These are phyloP conservation scores for Pichia membranifaciens DNA, from an alignment of 805 yeast species.

Conservation along the genomic window DNA sequence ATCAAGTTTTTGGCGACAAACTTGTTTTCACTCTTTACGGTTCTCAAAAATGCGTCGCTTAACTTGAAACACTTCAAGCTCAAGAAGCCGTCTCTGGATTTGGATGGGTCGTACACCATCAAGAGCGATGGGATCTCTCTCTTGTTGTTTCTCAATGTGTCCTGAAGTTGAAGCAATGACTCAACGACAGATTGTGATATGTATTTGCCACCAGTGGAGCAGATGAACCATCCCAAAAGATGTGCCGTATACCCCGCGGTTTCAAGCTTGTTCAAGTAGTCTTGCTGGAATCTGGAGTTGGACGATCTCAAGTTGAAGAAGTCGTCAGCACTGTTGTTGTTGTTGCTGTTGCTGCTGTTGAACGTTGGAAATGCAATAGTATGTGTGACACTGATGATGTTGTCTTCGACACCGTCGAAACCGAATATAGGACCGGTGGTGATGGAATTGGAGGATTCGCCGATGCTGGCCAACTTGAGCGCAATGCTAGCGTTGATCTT, in stretches of 20 bases:
- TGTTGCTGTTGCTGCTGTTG: conserved; percentile 15
- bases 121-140: conserved; percentile 42
- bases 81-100: conserved; percentile 55
- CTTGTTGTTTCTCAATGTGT: conserved; percentile 20
- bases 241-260: conserved; percentile 62
- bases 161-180: conserved; percentile 58
- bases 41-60: conserved; percentile 51
- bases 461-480: conserved; percentile 58
- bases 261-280: conserved; percentile 55
- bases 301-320: conserved; percentile 46
- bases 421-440: conserved; percentile 73
- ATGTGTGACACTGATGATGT: conserved; percentile 48
- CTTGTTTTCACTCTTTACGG: conserved; percentile 44
- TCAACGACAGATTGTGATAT: conserved; percentile 64
- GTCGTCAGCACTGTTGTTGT: conserved; percentile 40
- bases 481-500: conserved; percentile 49
- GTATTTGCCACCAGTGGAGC: conserved; percentile 63
- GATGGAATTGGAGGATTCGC: conserved; percentile 56
- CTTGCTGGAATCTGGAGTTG: conserved; percentile 64
- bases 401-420: conserved; percentile 43
- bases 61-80: conserved; percentile 66
- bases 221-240: conserved; percentile 77
- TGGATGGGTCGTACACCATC: conserved; percentile 61
- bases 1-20: conserved; percentile 63
- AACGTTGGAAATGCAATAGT: conserved; percentile 19